A percentile compares a stretch with the other conserved stretches of the same genome.
These are phyloP conservation scores for Neoboletus brunneissimus DNA, from an alignment of 768 basidiomycete genomes.

Conservation along the genomic window DNA sequence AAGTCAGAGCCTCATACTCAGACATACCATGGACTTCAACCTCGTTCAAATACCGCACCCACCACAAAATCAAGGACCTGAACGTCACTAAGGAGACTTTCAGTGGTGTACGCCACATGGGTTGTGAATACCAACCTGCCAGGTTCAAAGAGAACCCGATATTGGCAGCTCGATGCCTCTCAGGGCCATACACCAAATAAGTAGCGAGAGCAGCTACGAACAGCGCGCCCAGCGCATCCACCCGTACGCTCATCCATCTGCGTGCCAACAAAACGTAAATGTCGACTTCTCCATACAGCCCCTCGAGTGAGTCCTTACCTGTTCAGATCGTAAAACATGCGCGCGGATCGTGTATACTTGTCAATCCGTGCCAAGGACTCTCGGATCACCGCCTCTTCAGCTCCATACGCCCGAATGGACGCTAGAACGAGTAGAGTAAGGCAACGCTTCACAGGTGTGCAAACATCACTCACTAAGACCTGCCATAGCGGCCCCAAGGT, in stretches of 20 bases:
- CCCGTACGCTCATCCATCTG: conserved; percentile 48
- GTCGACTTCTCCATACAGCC: background rate
- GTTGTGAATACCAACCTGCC: conserved; percentile 33
- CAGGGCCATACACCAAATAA: conserved; percentile 5
- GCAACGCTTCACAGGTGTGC: rapidly evolving
- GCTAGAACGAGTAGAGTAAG: background rate
- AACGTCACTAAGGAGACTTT: conserved; percentile 43
- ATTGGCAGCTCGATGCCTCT: conserved; percentile 15
- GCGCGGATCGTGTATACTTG: conserved; percentile 40
- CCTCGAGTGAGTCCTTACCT: conserved; percentile 27
- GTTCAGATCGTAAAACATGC: conserved; percentile 48
- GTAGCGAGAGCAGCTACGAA: background rate
- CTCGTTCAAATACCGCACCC: conserved; percentile 44
- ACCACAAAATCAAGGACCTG: conserved; percentile 52
- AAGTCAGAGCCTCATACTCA: background rate
- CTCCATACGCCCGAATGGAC: conserved; percentile 37
- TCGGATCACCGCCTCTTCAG: conserved; percentile 40
- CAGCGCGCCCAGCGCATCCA: conserved; percentile 45
- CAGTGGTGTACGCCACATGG: background rate
- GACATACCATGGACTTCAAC: conserved; percentile 44
- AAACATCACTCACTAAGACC: background rate
- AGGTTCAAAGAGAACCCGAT: conserved; percentile 40
- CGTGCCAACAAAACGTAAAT: background rate
- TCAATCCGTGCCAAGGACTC: conserved; percentile 48
- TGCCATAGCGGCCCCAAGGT: conserved; percentile 1